Percentiles rank a stretch among this genome's conserved stretches.
These are phyloP conservation scores for Anacardium occidentale DNA, from an alignment of 345 rosid species.

Conservation along the genomic window DNA sequence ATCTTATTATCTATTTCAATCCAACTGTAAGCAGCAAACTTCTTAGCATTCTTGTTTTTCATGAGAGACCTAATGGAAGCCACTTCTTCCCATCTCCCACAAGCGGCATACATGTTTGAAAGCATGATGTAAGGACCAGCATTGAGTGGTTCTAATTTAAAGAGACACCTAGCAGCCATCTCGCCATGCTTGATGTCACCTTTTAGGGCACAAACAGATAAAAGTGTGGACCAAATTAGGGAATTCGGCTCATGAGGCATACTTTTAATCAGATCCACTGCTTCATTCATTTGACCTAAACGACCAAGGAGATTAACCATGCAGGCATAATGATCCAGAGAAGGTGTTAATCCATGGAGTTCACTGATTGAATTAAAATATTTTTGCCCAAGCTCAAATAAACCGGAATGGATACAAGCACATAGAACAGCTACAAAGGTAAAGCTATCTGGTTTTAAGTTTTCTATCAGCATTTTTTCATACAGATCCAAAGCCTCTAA, in stretches of 20 bases:
- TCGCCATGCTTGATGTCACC: slow-evolving; percentile 46
- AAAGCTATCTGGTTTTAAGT: slow-evolving; percentile 46
- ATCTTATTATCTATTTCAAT: slow-evolving; percentile 46
- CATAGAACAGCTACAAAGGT: slow-evolving; percentile 58
- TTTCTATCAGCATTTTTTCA: slow-evolving; percentile 43
- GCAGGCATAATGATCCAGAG: slow-evolving; percentile 50
- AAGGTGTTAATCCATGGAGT: slow-evolving; percentile 36
- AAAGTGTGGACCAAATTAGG: slow-evolving; percentile 52
- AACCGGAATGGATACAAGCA: slow-evolving; percentile 53
- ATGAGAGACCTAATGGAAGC: slow-evolving; percentile 53
- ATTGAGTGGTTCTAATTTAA: slow-evolving; percentile 47
- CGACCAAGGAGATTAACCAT: slow-evolving; percentile 59
- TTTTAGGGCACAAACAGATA: slow-evolving; percentile 43
- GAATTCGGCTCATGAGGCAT: slow-evolving; percentile 49
- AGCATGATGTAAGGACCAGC: slow-evolving; percentile 60
- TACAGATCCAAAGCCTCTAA: slow-evolving; percentile 48
- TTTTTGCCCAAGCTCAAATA: slow-evolving; percentile 46
- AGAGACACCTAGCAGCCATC: slow-evolving; percentile 50
- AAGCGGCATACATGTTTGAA: slow-evolving; percentile 58
- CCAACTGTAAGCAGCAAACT: slow-evolving; percentile 65
- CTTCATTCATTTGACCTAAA: slow-evolving; percentile 43
- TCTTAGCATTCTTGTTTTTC: slow-evolving; percentile 51
- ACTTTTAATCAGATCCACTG: slow-evolving; percentile 36
- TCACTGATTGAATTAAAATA: slow-evolving; percentile 49
- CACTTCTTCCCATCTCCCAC: slow-evolving; percentile 59